Conservation (phyloP, 305 asterid genomes). For the Plantago coronopus region DNA sequence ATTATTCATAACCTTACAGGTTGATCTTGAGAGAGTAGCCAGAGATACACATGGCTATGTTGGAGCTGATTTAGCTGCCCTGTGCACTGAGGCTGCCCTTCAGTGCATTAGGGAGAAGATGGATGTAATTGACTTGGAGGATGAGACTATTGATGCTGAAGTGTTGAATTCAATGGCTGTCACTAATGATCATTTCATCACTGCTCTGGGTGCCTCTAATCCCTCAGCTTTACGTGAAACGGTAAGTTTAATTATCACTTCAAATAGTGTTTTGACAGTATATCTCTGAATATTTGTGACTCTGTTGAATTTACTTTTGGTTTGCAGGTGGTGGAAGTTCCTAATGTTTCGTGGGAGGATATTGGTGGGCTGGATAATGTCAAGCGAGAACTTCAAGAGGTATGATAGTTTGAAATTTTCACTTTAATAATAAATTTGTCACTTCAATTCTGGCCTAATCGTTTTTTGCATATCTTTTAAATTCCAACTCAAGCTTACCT, state of each 20-base stretch:
- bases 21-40: slow-evolving; percentile 45
- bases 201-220: slow-evolving; percentile 42
- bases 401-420: slow-evolving; percentile 1
- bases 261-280: neutral
- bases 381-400: slow-evolving; percentile 63
- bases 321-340: slow-evolving; percentile 55
- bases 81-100: slow-evolving; percentile 49
- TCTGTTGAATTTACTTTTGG: neutral
- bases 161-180: slow-evolving; percentile 46
- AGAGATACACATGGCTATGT: slow-evolving; percentile 49
- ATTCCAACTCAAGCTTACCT: neutral
- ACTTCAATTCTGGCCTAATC: too few relatives aligned
- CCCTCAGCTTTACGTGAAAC: slow-evolving; percentile 59
- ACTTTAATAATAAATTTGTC: neutral
- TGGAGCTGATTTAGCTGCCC: slow-evolving; percentile 47
- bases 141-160: slow-evolving; percentile 45
- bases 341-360: slow-evolving; percentile 47
- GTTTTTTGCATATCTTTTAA: too few relatives aligned
- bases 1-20: slow-evolving; percentile 17
- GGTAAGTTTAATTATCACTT: slow-evolving; percentile 22
- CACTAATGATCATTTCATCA: slow-evolving; percentile 39
- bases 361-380: slow-evolving; percentile 53
- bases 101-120: slow-evolving; percentile 54
- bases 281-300: neutral
- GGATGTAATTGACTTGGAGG: slow-evolving; percentile 52